These are phyloP conservation scores for Elaeagnus macrophylla DNA, from an alignment of 306 rosid species.

Conservation along the genomic window DNA sequence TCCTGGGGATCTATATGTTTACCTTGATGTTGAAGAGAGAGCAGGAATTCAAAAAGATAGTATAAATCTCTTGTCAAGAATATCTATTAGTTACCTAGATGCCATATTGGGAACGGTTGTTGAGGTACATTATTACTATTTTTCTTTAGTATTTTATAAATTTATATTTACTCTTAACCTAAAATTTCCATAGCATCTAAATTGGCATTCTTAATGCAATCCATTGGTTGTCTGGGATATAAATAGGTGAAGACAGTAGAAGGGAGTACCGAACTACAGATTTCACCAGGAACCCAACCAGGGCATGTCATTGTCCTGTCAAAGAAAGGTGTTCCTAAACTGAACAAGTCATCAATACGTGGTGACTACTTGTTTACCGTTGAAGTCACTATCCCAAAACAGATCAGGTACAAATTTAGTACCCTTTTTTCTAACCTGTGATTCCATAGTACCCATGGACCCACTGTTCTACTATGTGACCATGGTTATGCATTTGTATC, in stretches of 20 bases:
- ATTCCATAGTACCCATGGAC: no score
- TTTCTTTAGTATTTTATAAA: not conserved
- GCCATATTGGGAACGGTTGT: constrained; percentile 78
- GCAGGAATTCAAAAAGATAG: constrained; percentile 89
- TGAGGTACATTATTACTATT: constrained; percentile 36
- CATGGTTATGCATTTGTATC: no score
- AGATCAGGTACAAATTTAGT: constrained; percentile 46
- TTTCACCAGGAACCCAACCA: constrained; percentile 90
- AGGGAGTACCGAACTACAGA: constrained; percentile 62
- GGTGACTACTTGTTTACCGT: constrained; percentile 87
- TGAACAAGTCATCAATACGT: constrained; percentile 82
- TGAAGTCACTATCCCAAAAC: constrained; percentile 81
- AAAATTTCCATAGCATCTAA: not conserved
- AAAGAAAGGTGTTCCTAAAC: constrained; percentile 84
- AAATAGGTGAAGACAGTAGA: constrained; percentile 81
- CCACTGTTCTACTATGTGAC: no score
- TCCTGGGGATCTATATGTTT: constrained; percentile 92
- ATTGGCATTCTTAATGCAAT: constrained; percentile 8
- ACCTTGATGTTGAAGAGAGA: constrained; percentile 71
- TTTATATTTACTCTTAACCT: not conserved
- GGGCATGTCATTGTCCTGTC: constrained; percentile 76
- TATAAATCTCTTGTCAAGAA: constrained; percentile 65
- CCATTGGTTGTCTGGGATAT: constrained; percentile 19
- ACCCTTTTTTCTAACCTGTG: not conserved
- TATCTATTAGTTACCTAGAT: constrained; percentile 67